Conservation (phyloP, 2,329 filamentous ascomycete species). For the Ceratocystis ficicola region DNA sequence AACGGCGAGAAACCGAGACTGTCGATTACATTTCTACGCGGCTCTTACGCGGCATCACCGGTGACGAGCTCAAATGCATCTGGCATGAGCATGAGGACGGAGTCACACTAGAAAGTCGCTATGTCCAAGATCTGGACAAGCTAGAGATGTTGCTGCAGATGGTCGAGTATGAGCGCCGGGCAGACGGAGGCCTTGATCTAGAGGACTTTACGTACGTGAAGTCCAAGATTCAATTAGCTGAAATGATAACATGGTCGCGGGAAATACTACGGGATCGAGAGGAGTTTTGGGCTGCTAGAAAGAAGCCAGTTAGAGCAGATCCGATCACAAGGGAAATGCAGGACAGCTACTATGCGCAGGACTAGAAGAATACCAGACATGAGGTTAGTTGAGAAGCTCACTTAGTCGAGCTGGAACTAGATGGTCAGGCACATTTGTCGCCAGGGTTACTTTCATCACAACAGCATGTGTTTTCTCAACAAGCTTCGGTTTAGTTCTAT, state of each 20-base stretch:
- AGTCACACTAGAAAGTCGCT: constrained; percentile 68
- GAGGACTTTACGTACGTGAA: constrained; percentile 79
- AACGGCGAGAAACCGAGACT: constrained; percentile 67
- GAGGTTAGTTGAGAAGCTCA: neutral
- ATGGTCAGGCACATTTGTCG: neutral
- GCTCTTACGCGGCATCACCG: constrained; percentile 58
- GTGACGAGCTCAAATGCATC: constrained; percentile 58
- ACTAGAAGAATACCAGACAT: neutral
- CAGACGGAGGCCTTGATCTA: constrained; percentile 56
- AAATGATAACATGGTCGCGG: constrained; percentile 68
- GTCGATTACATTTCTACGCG: constrained; percentile 84
- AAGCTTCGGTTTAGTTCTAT: neutral
- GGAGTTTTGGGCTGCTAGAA: constrained; percentile 52
- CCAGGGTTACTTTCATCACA: neutral
- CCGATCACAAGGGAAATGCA: constrained; percentile 34
- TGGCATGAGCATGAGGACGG: constrained; percentile 96
- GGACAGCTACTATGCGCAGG: constrained; percentile 28
- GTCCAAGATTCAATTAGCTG: constrained; percentile 57
- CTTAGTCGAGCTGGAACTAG: neutral
- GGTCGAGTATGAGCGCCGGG: constrained; percentile 80
- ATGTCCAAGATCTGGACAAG: constrained; percentile 96
- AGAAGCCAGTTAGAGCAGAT: constrained; percentile 18
- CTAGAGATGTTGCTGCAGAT: constrained; percentile 90
- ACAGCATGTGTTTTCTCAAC: neutral
- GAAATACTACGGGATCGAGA: constrained; percentile 66